Evolutionary conservation across 2,329 filamentous ascomycete species (phyloP).

Genomic region (Daldinia sp.): DNA sequence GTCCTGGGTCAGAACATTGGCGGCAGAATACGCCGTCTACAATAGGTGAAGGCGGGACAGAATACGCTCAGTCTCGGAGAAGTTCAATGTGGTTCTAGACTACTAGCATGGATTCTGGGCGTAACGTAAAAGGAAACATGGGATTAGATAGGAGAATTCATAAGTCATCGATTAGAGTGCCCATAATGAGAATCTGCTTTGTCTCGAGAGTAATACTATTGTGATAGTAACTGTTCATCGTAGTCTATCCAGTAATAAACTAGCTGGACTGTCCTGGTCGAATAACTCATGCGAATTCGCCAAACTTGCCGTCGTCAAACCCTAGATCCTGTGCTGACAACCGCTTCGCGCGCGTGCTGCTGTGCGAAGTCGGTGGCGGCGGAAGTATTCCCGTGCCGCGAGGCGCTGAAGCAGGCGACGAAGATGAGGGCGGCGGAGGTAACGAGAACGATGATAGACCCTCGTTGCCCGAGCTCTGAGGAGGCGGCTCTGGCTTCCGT

Average conservation of each 20-base stretch:
- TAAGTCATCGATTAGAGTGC: constrained; percentile 21
- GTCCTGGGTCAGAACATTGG: constrained; percentile 7
- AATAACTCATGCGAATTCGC: constrained; percentile 72
- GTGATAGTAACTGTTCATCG: constrained; percentile 1
- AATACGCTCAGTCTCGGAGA: not conserved
- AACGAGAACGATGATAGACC: constrained; percentile 74
- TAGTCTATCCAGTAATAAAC: constrained; percentile 19
- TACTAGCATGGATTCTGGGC: constrained; percentile 11
- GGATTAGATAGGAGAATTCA: constrained; percentile 4
- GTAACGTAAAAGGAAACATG: not conserved
- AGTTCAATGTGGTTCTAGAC: constrained; percentile 24
- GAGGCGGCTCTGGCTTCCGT: constrained; percentile 57
- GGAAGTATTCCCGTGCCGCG: constrained; percentile 62
- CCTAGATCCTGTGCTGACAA: constrained; percentile 73
- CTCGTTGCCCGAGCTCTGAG: constrained; percentile 39
- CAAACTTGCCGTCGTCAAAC: constrained; percentile 90
- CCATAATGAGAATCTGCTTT: constrained; percentile 24
- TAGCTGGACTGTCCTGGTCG: constrained; percentile 51
- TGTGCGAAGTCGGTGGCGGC: constrained; percentile 73
- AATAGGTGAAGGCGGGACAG: constrained; percentile 7
- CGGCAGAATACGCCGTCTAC: constrained; percentile 38
- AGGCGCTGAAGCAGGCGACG: constrained; percentile 51
- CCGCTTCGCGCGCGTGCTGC: constrained; percentile 71
- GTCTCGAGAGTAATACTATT: constrained; percentile 16
- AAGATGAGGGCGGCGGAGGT: constrained; percentile 77